Evolutionary conservation across 345 rosid genomes (phyloP).

Genomic region (Eutrema heterophyllum): DNA sequence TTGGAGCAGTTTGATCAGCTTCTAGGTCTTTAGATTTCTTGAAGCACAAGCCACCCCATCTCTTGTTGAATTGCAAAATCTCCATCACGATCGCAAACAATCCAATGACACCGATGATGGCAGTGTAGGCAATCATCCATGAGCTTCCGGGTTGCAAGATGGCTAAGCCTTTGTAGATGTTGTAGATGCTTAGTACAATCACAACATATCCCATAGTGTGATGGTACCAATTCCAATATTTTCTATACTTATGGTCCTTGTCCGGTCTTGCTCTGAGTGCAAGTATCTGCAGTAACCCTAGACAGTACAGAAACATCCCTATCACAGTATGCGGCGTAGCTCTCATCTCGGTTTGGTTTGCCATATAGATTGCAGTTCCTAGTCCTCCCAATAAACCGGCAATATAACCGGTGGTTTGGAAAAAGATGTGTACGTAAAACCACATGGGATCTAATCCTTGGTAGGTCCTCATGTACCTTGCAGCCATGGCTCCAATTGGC

Average conservation of each 20-base stretch:
- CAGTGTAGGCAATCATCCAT: constrained; percentile 49
- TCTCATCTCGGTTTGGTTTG: neutral
- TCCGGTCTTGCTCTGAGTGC: constrained; percentile 41
- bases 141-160: constrained; percentile 36
- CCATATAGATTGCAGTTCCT: constrained; percentile 26
- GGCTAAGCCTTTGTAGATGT: constrained; percentile 59
- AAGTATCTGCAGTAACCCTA: constrained; percentile 22
- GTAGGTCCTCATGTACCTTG: constrained; percentile 67
- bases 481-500: constrained; percentile 57
- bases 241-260: constrained; percentile 63
- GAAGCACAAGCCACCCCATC: constrained; percentile 2
- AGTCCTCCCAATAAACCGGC: constrained; percentile 44
- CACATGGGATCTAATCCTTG: constrained; percentile 48
- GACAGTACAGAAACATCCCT: neutral
- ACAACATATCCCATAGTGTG: constrained; percentile 52
- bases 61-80: constrained; percentile 11
- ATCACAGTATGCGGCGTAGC: neutral
- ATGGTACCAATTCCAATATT: constrained; percentile 79
- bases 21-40: neutral
- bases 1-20: neutral
- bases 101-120: constrained; percentile 26
- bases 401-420: constrained; percentile 54
- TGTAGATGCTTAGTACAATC: constrained; percentile 47
- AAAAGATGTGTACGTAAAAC: constrained; percentile 57
- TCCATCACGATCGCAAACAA: constrained; percentile 9